These are phyloP conservation scores for Sporothrix curviconia DNA, from an alignment of 2,329 filamentous ascomycete genomes.

Conservation along the genomic window DNA sequence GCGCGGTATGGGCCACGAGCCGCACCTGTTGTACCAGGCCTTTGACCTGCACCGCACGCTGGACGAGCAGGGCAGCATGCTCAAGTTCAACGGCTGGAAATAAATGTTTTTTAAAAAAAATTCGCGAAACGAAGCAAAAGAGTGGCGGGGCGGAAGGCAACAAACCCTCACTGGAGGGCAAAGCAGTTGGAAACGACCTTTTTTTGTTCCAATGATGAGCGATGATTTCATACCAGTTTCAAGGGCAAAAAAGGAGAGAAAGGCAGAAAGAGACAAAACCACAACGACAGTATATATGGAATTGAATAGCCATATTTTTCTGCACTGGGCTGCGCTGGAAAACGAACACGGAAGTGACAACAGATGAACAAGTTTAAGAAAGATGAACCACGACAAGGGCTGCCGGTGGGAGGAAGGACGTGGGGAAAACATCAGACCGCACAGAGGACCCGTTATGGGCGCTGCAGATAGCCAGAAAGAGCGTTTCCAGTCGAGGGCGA, in stretches of 20 bases:
- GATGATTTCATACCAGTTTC: background rate
- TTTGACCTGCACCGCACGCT: slow-evolving; percentile 89
- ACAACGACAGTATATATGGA: slow-evolving; percentile 1
- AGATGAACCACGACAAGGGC: background rate
- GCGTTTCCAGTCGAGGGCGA: too few relatives aligned
- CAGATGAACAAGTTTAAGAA: background rate
- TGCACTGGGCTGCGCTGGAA: too few relatives aligned
- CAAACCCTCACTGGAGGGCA: background rate
- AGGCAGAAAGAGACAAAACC: too few relatives aligned
- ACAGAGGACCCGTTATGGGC: too few relatives aligned
- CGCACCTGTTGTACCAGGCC: slow-evolving; percentile 75
- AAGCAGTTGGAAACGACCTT: background rate
- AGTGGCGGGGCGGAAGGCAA: too few relatives aligned
- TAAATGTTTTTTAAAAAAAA: background rate
- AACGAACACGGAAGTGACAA: too few relatives aligned
- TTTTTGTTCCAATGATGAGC: too few relatives aligned
- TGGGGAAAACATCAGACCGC: background rate
- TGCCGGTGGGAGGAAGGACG: background rate
- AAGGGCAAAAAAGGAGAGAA: background rate
- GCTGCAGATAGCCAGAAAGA: too few relatives aligned
- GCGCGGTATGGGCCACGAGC: slow-evolving; percentile 87
- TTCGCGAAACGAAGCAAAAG: too few relatives aligned
- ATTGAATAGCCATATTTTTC: background rate
- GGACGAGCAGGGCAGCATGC: slow-evolving; percentile 77
- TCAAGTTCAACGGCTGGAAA: slow-evolving; percentile 53